Evolutionary conservation across 495 filamentous ascomycete genomes (phyloP).

Genomic region (Ramalina intermedia): DNA sequence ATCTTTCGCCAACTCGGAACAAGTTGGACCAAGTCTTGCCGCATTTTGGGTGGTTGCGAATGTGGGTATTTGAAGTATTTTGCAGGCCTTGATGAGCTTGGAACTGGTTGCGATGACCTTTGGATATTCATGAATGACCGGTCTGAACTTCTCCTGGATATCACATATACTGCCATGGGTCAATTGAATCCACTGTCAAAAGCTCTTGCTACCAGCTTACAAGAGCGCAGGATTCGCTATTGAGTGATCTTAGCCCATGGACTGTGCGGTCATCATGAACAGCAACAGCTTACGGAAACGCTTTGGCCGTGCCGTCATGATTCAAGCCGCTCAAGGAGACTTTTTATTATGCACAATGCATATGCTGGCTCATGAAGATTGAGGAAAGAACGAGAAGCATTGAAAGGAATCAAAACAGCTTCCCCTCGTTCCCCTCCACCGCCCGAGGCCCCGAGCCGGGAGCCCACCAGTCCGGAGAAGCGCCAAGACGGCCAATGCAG

Average conservation of each 20-base stretch:
- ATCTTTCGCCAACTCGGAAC: constrained; percentile 47
- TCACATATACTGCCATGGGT: constrained; percentile 68
- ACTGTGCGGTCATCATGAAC: background rate
- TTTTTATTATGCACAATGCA: too few species aligned
- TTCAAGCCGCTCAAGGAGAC: too few species aligned
- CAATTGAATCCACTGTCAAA: constrained; percentile 7
- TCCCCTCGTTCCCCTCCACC: constrained; percentile 5
- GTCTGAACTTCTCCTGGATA: constrained; percentile 84
- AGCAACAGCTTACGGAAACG: constrained; percentile 24
- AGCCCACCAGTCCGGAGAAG: background rate
- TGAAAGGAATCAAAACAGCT: background rate
- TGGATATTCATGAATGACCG: constrained; percentile 66
- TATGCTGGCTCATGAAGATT: too few species aligned
- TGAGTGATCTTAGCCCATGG: background rate
- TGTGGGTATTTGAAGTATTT: constrained; percentile 59
- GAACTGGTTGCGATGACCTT: constrained; percentile 45
- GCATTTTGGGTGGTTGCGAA: constrained; percentile 75
- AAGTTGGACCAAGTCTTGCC: constrained; percentile 60
- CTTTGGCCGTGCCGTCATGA: constrained; percentile 18
- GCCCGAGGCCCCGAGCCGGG: too few species aligned
- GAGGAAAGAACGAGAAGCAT: too few species aligned
- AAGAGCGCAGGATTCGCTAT: constrained; percentile 56
- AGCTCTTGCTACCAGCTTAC: constrained; percentile 25
- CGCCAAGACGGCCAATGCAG: constrained; percentile 2
- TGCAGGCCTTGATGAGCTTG: constrained; percentile 36